phyloP scores from a whole-genome alignment of 192 early-diverging fungal genomes.

The Coemansia reversa region DNA sequence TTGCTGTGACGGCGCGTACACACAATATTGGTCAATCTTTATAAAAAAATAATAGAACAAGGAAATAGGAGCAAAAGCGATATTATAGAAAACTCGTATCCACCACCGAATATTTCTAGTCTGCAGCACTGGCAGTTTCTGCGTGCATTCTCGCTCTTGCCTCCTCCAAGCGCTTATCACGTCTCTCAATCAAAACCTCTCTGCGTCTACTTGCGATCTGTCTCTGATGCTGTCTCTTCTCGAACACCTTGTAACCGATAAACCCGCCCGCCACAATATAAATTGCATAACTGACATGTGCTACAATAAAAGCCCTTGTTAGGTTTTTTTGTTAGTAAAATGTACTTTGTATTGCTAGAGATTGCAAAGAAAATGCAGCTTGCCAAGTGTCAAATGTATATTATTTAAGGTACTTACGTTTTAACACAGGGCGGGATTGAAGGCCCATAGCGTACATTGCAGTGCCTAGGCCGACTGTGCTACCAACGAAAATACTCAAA shows the following conservation, averaged over 20 bases:
- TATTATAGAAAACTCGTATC: no score
- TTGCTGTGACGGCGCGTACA: no score
- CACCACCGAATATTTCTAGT: no score
- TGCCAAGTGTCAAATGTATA: background rate
- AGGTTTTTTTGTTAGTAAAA: background rate
- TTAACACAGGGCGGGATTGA: conserved; percentile 34
- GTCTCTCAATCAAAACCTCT: conserved; percentile 35
- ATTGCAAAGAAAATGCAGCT: no score
- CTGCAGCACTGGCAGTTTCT: background rate
- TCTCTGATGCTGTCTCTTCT: conserved; percentile 25
- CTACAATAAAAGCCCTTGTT: no score
- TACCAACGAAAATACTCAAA: conserved; percentile 36
- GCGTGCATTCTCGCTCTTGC: conserved; percentile 5
- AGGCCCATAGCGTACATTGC: conserved; percentile 52
- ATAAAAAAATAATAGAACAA: no score
- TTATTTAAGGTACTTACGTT: conserved; percentile 18
- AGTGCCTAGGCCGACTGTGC: conserved; percentile 35
- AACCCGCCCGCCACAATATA: conserved; percentile 21
- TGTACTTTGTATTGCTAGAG: background rate
- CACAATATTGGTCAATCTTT: no score
- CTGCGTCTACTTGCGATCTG: conserved; percentile 36
- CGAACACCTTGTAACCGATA: conserved; percentile 37
- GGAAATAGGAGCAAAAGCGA: no score
- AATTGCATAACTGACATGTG: conserved; percentile 42
- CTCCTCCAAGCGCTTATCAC: conserved; percentile 37